Base-by-base conservation (phyloP, 305 asterid species). In the Fraxinus sp. region DNA sequence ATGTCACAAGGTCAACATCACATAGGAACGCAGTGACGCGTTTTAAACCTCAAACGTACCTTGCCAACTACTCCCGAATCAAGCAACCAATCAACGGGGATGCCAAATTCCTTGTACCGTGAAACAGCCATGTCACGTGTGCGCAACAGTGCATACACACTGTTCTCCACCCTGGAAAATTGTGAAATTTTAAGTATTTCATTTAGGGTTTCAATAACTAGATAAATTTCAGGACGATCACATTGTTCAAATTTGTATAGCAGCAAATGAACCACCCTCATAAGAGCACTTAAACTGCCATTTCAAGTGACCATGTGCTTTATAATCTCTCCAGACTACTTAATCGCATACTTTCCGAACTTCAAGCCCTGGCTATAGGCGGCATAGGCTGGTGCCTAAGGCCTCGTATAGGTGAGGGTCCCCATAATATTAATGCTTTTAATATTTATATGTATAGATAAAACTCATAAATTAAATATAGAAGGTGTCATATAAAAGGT, bases 51-150 rank as follows among this genome's bases (percentile, higher is more conserved):
- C 28, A 57, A 57, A 32, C 70, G 33, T 89, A 94, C 98, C 98
- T 94, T 94, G 88, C 98, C 99, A 59, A 97, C 95, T 52, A 95
- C 91, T 81, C 98, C 98, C n/a, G 98, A 88, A 85, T 97, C 99
- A n/a, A 85, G 94, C 75, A 97, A 92, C 99, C 99, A 97, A 81
- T 97, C 90, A 33, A 91, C 89, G 0, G 99, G 98, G 84, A 97
- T 93, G 36, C 98, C 97, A 68, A 95, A 94, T 81, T 94, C 99
- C 85, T 83, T 94, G 84, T 97, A 94, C 44, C 98, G 90, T 5
- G 99, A 94, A 44, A 92, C 86, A 41, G 98, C 95, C 98, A 97
- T 95, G 80, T 97, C 99, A 0, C 99, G 89, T 55, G 98, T 94
- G 30, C 98, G 93, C 85, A 97, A 36, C 49, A 94, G 86, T 46